Conservation (phyloP, 179 eudicot genomes). For the Gypsophila paniculata region DNA sequence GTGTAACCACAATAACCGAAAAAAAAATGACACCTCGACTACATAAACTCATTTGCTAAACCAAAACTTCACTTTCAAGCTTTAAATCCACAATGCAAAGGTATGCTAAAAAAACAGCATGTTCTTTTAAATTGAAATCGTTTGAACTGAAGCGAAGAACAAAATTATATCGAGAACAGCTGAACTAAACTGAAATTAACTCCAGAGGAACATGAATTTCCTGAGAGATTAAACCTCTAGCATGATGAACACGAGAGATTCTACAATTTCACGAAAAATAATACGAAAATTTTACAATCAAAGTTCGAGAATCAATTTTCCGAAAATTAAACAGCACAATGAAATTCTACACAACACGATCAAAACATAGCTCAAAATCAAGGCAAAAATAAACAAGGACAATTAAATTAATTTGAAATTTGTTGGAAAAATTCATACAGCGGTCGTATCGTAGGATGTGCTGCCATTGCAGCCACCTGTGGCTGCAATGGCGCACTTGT, state of each 20-base stretch:
- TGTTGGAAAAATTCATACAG: constrained; percentile 36
- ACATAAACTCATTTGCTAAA: neutral
- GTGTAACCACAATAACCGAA: neutral
- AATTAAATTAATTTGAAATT: neutral
- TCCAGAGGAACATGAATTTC: too few species aligned
- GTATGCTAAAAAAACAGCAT: neutral
- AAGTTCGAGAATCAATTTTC: neutral
- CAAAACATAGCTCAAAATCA: neutral
- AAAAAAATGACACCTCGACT: neutral
- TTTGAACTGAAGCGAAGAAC: too few species aligned
- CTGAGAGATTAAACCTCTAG: neutral
- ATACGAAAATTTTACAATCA: neutral
- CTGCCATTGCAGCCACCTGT: constrained; percentile 30
- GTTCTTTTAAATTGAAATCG: neutral
- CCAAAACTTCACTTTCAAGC: neutral
- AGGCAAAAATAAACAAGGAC: neutral
- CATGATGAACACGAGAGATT: too few species aligned
- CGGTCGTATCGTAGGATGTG: constrained; percentile 45
- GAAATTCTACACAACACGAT: neutral
- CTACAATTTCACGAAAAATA: too few species aligned
- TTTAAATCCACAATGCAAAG: neutral
- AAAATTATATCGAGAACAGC: too few species aligned
- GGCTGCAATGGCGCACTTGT: constrained; percentile 30
- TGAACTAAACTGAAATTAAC: too few species aligned
- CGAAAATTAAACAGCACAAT: neutral